Evolutionary conservation across 1,284 basidiomycete genomes (phyloP), one percentile per base, ranked within the genome.

Genomic region (Ustilago loliicola): DNA sequence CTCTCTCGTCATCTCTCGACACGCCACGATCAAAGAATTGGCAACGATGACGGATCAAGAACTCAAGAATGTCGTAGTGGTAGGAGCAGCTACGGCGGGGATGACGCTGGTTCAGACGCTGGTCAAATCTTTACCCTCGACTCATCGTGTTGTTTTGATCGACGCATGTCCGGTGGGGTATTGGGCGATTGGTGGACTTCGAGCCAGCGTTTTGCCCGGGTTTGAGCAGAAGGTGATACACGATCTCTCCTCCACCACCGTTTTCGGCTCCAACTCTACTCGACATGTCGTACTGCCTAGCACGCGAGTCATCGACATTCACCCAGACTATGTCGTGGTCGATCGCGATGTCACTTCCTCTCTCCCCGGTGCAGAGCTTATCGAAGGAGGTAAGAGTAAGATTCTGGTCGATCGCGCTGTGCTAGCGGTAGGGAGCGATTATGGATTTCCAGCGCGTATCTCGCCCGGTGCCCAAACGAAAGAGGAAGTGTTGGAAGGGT

Each of bases 141-240:
- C 85, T 3, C 86, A 88, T 66, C 85, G 88, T 6, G 77, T 89
- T 61, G 77, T 89, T 7, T 77, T 89, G 5, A 85, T 89, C 69
- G 88, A 88, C 61, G 83, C 86, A 8, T 75, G 82, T 32, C 83
- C 84, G 11, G 87, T 81, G 38, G 80, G 82, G 1, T 87, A 84
- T 66, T 87, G 85, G 82, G 79, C 86, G 1, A 81, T 88, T 47
- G 84, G 83, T 2, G 74, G 82, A 11, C 82, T 88, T 13, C 80
- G 88, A 56, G 87, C 87, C 3, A 61, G 86, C 6, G 88, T 89
- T 42, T 81, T 86, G 6, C 87, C 88, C 40, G 87, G 87, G 80
- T 80, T 62, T 32, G 78, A 80, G 40, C 30, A 48, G 15, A 60
- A 80, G 27, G 30, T 75, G 19, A 32, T 80, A 9, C 66, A 60